Evolutionary conservation across 1,284 basidiomycete species (phyloP), one percentile per base, ranked within the genome.

Genomic region (Peniophora sp.): DNA sequence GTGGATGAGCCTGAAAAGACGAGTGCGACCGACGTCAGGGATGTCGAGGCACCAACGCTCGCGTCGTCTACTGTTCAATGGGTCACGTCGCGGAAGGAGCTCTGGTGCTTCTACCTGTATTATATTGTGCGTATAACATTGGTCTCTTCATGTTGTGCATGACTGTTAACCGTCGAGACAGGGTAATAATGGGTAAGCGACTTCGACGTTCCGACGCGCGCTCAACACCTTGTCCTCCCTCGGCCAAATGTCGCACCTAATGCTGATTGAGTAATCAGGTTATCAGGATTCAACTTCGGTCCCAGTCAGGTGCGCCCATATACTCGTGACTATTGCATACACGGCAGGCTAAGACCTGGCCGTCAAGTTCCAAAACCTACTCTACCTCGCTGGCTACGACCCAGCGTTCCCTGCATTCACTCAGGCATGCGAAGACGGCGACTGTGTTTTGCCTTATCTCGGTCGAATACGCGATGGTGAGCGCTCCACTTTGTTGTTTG

Each of bases 161-260:
- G n/a, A n/a, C n/a, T n/a, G n/a, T n/a, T 51, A 42, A 24, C 15
- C 10, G 36, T 49, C n/a, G 0, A 45, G n/a, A 48, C 27, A 76
- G 68, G 86, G 85, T 36, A 88, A 88, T 57, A 85, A 78, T 46
- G 86, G 86, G n/a, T n/a, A n/a, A n/a, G n/a, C n/a, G n/a, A n/a
- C 1, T 68, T 86, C 20, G 76, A 81, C n/a, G n/a, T n/a, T n/a
- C n/a, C n/a, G n/a, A n/a, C n/a, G n/a, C n/a, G n/a, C n/a, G n/a
- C n/a, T n/a, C n/a, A n/a, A n/a, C n/a, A n/a, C n/a, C n/a, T n/a
- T n/a, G n/a, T n/a, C n/a, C n/a, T n/a, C n/a, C n/a, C n/a, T n/a
- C n/a, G n/a, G n/a, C n/a, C n/a, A n/a, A n/a, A n/a, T n/a, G n/a
- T n/a, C n/a, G n/a, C n/a, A n/a, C n/a, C n/a, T n/a, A 32, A 12